These are phyloP conservation scores for Trichophyton mentagrophytes DNA, from an alignment of 2,329 filamentous ascomycete species.

Conservation along the genomic window DNA sequence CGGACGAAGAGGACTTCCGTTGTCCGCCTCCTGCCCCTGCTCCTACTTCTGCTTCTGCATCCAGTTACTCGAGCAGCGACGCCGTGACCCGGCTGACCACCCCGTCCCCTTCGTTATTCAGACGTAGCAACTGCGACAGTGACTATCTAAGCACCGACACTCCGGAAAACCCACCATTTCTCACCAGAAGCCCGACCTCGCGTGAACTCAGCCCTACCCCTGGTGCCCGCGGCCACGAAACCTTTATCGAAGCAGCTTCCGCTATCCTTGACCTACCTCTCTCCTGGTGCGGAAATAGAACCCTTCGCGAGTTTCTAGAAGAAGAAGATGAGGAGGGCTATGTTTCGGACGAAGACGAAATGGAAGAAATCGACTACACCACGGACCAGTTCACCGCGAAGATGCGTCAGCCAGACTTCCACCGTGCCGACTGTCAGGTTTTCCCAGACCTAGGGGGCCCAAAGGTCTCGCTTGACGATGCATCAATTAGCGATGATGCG, in stretches of 20 bases:
- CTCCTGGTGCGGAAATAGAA: not conserved
- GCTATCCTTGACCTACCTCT: not conserved
- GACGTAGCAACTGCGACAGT: not conserved
- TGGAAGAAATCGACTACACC: not conserved
- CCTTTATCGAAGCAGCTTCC: not conserved
- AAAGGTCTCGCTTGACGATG: too few relatives aligned
- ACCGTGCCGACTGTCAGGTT: not conserved
- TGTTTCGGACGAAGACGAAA: not conserved
- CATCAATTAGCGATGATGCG: not conserved
- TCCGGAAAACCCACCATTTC: not conserved
- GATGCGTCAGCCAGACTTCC: slow-evolving; percentile 2
- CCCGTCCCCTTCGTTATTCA: not conserved
- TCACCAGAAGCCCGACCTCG: not conserved
- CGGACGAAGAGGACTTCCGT: not conserved
- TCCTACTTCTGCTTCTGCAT: not conserved
- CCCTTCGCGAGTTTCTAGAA: not conserved
- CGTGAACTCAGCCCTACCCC: slow-evolving; percentile 3
- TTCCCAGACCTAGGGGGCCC: not conserved
- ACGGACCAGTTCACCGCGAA: not conserved
- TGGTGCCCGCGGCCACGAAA: not conserved
- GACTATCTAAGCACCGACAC: not conserved
- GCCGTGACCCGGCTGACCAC: not conserved
- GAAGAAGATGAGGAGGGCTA: not conserved
- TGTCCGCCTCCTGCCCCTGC: not conserved
- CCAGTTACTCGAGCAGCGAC: not conserved